These are phyloP conservation scores for Lactarius deliciosus DNA, from an alignment of 768 basidiomycete genomes.

Conservation along the genomic window DNA sequence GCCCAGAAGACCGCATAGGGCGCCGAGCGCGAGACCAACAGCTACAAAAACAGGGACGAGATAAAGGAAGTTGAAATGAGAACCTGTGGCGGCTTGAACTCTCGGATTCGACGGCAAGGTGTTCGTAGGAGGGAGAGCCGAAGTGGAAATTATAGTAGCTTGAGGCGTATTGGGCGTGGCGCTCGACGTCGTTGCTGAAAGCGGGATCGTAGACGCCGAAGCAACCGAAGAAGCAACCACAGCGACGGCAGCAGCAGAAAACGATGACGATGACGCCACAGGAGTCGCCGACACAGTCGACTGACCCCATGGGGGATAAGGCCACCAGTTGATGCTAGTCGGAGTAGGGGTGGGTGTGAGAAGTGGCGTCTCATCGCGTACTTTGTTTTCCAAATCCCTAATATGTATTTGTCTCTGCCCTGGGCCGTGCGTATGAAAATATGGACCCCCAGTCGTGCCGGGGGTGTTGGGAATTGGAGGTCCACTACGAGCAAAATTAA, in stretches of 20 bases:
- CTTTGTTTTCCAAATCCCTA: background rate
- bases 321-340: slow-evolving; percentile 38
- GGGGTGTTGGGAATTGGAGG: background rate
- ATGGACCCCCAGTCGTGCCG: background rate
- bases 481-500: slow-evolving; percentile 13
- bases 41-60: slow-evolving; percentile 36
- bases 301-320: slow-evolving; percentile 36
- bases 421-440: background rate
- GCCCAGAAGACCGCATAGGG: slow-evolving; percentile 30
- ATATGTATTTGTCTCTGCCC: background rate
- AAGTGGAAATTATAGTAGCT: slow-evolving; percentile 27
- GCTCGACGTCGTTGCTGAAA: background rate
- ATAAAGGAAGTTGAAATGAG: slow-evolving; percentile 33
- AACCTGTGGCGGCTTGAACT: slow-evolving; percentile 3
- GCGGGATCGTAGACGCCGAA: background rate
- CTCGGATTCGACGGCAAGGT: slow-evolving; percentile 20
- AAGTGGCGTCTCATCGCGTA: background rate
- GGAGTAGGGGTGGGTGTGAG: slow-evolving; percentile 13
- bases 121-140: slow-evolving; percentile 34
- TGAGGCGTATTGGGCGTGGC: slow-evolving; percentile 11
- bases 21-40: slow-evolving; percentile 33
- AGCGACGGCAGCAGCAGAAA: background rate
- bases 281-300: slow-evolving; percentile 10
- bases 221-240: background rate
- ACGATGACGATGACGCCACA: background rate